phyloP scores from a whole-genome alignment of 1,139 yeast species.

The Blastobotrys petasosporus region DNA sequence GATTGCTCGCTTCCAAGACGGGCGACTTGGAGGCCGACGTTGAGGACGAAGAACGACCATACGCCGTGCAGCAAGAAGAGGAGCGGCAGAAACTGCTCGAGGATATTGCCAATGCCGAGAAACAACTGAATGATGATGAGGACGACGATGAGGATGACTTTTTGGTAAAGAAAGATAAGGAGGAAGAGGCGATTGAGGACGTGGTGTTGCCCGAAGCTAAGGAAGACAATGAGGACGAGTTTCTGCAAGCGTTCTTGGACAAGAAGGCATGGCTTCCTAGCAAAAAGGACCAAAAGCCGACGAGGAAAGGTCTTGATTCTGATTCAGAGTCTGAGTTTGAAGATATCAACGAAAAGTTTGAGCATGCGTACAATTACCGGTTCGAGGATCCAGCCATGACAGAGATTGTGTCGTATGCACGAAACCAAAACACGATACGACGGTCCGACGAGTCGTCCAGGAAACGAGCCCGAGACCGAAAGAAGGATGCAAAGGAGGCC shows the following conservation, averaged over 20 bases:
- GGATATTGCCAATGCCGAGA: slow-evolving; percentile 55
- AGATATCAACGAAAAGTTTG: slow-evolving; percentile 85
- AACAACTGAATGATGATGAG: slow-evolving; percentile 40
- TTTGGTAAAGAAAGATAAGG: slow-evolving; percentile 50
- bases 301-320: slow-evolving; percentile 47
- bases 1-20: slow-evolving; percentile 50
- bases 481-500: slow-evolving; percentile 48
- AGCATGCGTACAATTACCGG: slow-evolving; percentile 88
- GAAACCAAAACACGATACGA: slow-evolving; percentile 88
- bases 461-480: slow-evolving; percentile 74
- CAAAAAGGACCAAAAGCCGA: slow-evolving; percentile 41
- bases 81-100: slow-evolving; percentile 64
- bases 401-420: slow-evolving; percentile 93
- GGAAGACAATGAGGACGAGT: slow-evolving; percentile 50
- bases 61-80: slow-evolving; percentile 66
- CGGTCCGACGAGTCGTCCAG: slow-evolving; percentile 70
- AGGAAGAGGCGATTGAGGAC: slow-evolving; percentile 32
- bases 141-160: slow-evolving; percentile 46
- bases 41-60: slow-evolving; percentile 49
- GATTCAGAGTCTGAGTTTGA: slow-evolving; percentile 70
- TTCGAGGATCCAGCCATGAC: slow-evolving; percentile 89
- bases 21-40: slow-evolving; percentile 44
- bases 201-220: slow-evolving; percentile 64
- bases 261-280: slow-evolving; percentile 89
- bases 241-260: slow-evolving; percentile 64